phyloP scores from a whole-genome alignment of 1,139 yeast species.

The Debaryomyces robertsiae region DNA sequence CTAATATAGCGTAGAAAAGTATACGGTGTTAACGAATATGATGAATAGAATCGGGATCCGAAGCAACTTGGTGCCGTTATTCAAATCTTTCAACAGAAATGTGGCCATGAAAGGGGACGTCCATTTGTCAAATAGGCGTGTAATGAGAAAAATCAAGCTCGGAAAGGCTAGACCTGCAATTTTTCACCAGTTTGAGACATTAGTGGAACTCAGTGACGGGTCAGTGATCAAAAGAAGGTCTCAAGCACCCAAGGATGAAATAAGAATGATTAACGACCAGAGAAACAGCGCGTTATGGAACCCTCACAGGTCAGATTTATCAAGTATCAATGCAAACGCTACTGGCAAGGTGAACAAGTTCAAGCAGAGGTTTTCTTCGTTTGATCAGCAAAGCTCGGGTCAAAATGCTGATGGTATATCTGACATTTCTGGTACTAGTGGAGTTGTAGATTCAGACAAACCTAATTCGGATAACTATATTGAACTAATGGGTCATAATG shows the following conservation, averaged over 20 bases:
- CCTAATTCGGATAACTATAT: conserved; percentile 57
- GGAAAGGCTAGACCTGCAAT: conserved; percentile 94
- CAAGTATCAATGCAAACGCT: conserved; percentile 74
- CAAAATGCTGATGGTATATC: conserved; percentile 20
- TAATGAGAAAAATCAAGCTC: conserved; percentile 54
- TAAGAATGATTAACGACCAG: conserved; percentile 85
- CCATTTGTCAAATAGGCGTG: conserved; percentile 52
- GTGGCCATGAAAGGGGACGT: conserved; percentile 40
- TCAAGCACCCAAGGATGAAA: conserved; percentile 85
- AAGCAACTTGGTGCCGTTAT: conserved; percentile 9
- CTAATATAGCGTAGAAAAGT: too few relatives aligned
- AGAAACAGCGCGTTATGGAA: conserved; percentile 88
- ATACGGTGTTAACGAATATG: neutral
- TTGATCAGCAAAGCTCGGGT: conserved; percentile 27
- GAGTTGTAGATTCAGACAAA: conserved; percentile 13
- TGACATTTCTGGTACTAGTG: conserved; percentile 15
- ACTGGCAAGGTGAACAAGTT: conserved; percentile 86
- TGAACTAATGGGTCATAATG: conserved; percentile 64
- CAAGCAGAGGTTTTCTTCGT: conserved; percentile 71
- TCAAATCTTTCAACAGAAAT: conserved; percentile 23
- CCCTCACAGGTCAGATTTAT: conserved; percentile 77
- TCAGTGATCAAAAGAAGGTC: conserved; percentile 82
- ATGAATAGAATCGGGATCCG: conserved; percentile 3
- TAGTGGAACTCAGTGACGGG: conserved; percentile 90
- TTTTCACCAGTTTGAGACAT: conserved; percentile 84